A percentile compares a stretch with the other conserved stretches of the same genome.
Conservation (phyloP, 139 green algal genomes). For the Picochlorum sp. region DNA sequence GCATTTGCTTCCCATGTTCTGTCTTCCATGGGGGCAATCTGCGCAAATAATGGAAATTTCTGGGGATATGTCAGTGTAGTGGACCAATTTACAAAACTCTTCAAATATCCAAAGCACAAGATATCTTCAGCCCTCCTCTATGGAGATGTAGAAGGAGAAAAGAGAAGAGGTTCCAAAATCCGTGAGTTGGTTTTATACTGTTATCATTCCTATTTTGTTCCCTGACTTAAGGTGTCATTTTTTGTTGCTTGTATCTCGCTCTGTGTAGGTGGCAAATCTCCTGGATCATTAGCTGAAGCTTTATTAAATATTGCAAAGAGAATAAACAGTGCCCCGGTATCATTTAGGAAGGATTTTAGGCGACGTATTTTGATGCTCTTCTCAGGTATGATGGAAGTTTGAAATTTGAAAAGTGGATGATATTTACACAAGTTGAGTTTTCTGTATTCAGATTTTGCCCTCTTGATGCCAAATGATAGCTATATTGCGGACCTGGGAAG, state of each 20-base stretch:
- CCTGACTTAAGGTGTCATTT: too few relatives aligned
- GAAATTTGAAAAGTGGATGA: too few relatives aligned
- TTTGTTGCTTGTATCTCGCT: too few relatives aligned
- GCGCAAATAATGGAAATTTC: conserved; percentile 5
- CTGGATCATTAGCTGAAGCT: conserved; percentile 31
- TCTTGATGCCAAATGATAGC: conserved; percentile 15
- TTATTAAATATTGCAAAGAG: conserved; percentile 26
- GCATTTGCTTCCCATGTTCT: conserved; percentile 11
- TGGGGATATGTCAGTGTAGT: conserved; percentile 37
- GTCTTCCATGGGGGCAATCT: conserved; percentile 12
- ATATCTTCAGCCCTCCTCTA: conserved; percentile 21
- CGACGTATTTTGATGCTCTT: conserved; percentile 56
- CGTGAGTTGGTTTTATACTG: too few relatives aligned
- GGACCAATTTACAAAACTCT: conserved; percentile 42
- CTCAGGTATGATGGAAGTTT: too few relatives aligned
- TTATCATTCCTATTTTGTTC: too few relatives aligned
- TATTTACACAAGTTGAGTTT: not conserved
- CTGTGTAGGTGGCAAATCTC: conserved; percentile 21
- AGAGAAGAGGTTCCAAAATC: too few relatives aligned
- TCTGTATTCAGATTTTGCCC: conserved; percentile 18
- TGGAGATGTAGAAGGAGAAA: not conserved
- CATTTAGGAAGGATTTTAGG: conserved; percentile 36
- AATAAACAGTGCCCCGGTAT: conserved; percentile 2
- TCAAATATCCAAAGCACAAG: conserved; percentile 26
- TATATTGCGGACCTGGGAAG: conserved; percentile 34